These are phyloP conservation scores for Tympanopsis confertula DNA, from an alignment of 2,329 filamentous ascomycete genomes.

Conservation along the genomic window DNA sequence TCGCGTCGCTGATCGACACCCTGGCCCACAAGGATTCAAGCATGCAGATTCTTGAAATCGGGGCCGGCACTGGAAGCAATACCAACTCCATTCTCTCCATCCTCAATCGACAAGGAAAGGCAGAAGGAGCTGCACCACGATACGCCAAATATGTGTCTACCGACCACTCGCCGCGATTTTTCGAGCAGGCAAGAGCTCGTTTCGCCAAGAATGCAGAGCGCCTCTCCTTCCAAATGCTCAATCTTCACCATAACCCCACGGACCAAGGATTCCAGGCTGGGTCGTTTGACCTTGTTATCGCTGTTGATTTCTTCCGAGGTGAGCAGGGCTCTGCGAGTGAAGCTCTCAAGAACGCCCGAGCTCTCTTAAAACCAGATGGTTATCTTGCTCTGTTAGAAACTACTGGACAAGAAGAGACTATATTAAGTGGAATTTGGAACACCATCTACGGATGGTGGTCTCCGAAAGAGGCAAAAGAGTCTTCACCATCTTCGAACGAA, in stretches of 20 bases:
- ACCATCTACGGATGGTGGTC: too few species aligned
- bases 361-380: too few species aligned
- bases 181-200: background rate
- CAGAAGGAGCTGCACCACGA: background rate
- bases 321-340: too few species aligned
- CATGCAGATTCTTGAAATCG: conserved; percentile 1
- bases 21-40: background rate
- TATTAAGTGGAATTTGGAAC: too few species aligned
- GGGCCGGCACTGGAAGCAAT: background rate
- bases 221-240: background rate
- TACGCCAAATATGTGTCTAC: background rate
- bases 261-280: background rate
- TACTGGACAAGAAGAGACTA: too few species aligned
- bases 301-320: background rate
- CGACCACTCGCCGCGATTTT: background rate
- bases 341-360: too few species aligned
- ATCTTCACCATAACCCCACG: background rate
- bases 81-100: background rate
- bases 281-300: background rate
- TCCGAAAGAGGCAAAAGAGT: too few species aligned
- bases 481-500: background rate
- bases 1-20: background rate
- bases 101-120: background rate
- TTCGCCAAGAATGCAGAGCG: too few species aligned
- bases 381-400: too few species aligned